Evolutionary conservation across 2,329 filamentous ascomycete species (phyloP).

Genomic region (Penicillium sp.): DNA sequence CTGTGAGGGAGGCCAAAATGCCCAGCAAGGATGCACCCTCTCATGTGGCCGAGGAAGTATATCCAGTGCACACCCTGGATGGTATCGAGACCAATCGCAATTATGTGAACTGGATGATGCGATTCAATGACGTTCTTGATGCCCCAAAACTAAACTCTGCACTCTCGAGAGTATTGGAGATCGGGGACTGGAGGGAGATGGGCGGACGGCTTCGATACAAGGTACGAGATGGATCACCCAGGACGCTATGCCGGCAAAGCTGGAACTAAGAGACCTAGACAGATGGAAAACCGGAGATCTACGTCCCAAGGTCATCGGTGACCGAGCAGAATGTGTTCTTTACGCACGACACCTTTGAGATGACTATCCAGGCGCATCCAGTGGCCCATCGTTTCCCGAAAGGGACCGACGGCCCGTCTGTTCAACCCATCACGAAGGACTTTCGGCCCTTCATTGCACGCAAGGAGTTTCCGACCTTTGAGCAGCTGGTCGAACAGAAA

Average conservation of each 20-base stretch:
- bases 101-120: slow-evolving; percentile 29
- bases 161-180: slow-evolving; percentile 41
- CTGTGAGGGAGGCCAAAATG: too few relatives aligned
- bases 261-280: neutral
- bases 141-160: slow-evolving; percentile 37
- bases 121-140: slow-evolving; percentile 51
- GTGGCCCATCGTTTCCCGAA: slow-evolving; percentile 7
- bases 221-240: slow-evolving; percentile 30
- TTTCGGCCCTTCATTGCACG: slow-evolving; percentile 11
- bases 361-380: slow-evolving; percentile 10
- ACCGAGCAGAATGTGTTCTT: slow-evolving; percentile 7
- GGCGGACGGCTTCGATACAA: slow-evolving; percentile 46
- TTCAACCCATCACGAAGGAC: slow-evolving; percentile 8
- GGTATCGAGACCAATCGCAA: slow-evolving; percentile 15
- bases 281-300: slow-evolving; percentile 7
- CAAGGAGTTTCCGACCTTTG: slow-evolving; percentile 8
- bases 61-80: slow-evolving; percentile 16
- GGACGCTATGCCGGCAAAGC: neutral
- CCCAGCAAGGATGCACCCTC: too few relatives aligned
- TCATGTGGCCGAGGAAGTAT: slow-evolving; percentile 7
- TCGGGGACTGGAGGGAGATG: slow-evolving; percentile 49
- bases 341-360: slow-evolving; percentile 9
- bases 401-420: slow-evolving; percentile 6
- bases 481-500: slow-evolving; percentile 5
- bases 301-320: slow-evolving; percentile 2